A percentile compares a stretch with the other conserved stretches of the same genome.
phyloP scores from a whole-genome alignment of 2,329 filamentous ascomycete species.

The Ophiocordyceps sinensis region DNA sequence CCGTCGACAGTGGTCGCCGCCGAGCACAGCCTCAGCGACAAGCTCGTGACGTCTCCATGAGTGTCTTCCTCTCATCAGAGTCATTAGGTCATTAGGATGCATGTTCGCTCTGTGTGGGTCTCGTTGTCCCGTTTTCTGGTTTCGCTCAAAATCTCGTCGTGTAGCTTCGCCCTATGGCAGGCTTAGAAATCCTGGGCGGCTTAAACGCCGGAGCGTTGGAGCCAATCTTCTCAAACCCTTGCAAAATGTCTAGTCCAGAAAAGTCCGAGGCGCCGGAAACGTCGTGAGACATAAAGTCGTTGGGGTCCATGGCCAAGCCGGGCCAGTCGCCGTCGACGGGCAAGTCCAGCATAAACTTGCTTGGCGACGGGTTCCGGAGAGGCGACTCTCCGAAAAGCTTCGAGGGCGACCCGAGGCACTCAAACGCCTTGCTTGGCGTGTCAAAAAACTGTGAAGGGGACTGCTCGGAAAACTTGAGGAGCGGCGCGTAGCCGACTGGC shows the following conservation, averaged over 20 bases:
- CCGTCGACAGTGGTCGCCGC: too few species aligned
- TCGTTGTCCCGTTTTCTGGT: conserved; percentile 1
- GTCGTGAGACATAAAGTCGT: conserved; percentile 28
- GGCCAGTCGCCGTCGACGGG: conserved; percentile 24
- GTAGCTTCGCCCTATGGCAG: conserved; percentile 15
- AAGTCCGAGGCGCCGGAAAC: conserved; percentile 40
- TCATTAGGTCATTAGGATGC: conserved; percentile 8
- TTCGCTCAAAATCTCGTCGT: conserved; percentile 14
- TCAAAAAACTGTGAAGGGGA: conserved; percentile 26
- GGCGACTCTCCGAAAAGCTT: conserved; percentile 29
- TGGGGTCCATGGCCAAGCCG: conserved; percentile 17
- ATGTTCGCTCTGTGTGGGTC: neutral
- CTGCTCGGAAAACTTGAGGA: conserved; percentile 32
- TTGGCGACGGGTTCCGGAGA: conserved; percentile 29
- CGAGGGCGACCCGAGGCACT: conserved; percentile 39
- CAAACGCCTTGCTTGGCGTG: conserved; percentile 44
- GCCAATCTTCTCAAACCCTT: conserved; percentile 65
- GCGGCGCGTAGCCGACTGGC: conserved; percentile 33
- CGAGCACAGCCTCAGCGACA: neutral
- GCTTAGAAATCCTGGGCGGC: conserved; percentile 14
- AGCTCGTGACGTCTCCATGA: conserved; percentile 2
- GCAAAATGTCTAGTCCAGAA: conserved; percentile 53
- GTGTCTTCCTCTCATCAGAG: conserved; percentile 4
- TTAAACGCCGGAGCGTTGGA: conserved; percentile 21
- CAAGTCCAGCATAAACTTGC: conserved; percentile 29